Evolutionary conservation across 768 basidiomycete genomes (phyloP).

Genomic region (Cyclocybe aegerita): DNA sequence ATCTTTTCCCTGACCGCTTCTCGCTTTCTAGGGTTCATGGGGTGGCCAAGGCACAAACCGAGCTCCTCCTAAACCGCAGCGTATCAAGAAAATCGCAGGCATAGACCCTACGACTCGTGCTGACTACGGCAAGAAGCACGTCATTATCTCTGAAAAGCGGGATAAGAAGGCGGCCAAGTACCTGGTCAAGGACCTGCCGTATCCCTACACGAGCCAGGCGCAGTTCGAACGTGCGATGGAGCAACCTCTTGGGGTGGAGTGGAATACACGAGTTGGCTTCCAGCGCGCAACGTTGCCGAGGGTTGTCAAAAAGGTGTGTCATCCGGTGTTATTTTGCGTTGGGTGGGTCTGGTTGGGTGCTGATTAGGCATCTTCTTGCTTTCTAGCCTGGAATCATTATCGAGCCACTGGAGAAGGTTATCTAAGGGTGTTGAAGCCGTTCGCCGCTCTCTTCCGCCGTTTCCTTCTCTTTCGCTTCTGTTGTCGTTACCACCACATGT

Average conservation of each 20-base stretch:
- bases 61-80: conserved; percentile 59
- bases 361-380: conserved; percentile 7
- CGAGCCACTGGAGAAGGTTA: conserved; percentile 60
- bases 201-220: conserved; percentile 90
- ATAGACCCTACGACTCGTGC: conserved; percentile 77
- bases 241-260: conserved; percentile 83
- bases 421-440: conserved; percentile 2
- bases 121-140: conserved; percentile 81
- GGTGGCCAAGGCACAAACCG: conserved; percentile 74
- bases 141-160: conserved; percentile 94
- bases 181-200: conserved; percentile 86
- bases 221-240: conserved; percentile 89
- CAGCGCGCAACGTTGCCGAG: conserved; percentile 82
- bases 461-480: no score
- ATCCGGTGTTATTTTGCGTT: background rate
- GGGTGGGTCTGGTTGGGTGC: background rate
- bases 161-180: conserved; percentile 95
- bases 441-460: no score
- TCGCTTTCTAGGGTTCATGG: conserved; percentile 76
- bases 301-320: conserved; percentile 82
- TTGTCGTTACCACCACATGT: no score
- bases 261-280: conserved; percentile 88
- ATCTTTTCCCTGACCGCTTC: background rate
- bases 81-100: conserved; percentile 82
- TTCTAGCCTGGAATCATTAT: conserved; percentile 68